phyloP scores from a whole-genome alignment of 805 yeast species.

The Yarrowia phangngaensis region DNA sequence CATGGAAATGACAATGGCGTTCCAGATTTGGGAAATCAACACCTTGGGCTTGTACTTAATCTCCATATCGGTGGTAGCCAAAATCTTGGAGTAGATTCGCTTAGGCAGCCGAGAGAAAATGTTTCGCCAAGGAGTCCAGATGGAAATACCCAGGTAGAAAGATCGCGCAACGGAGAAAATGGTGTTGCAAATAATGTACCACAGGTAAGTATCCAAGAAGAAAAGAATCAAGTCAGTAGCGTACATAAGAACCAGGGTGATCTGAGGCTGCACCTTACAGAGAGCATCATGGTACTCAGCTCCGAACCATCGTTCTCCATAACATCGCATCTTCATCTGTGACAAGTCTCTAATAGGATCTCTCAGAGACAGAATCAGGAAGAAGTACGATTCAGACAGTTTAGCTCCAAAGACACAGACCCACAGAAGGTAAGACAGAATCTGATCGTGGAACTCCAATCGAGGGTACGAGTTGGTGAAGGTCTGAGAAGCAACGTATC shows the following conservation, averaged over 20 bases:
- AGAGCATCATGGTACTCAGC: conserved; percentile 41
- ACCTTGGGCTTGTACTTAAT: conserved; percentile 98
- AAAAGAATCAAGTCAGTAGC: conserved; percentile 89
- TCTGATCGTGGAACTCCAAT: conserved; percentile 84
- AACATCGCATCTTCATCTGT: conserved; percentile 84
- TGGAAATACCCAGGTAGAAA: conserved; percentile 97
- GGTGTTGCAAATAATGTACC: conserved; percentile 96
- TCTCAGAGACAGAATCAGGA: conserved; percentile 80
- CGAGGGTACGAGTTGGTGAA: conserved; percentile 88
- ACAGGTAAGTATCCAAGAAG: conserved; percentile 97
- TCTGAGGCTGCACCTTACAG: conserved; percentile 82
- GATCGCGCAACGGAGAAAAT: conserved; percentile 96
- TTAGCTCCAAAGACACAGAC: conserved; percentile 82
- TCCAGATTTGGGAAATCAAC: conserved; percentile 97
- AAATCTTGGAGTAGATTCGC: conserved; percentile 95
- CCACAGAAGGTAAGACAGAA: conserved; percentile 95
- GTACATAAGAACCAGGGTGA: conserved; percentile 88
- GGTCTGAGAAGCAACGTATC: conserved; percentile 87
- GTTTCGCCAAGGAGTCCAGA: conserved; percentile 99
- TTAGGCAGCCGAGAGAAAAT: conserved; percentile 96
- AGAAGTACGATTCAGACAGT: conserved; percentile 84
- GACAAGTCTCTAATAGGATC: conserved; percentile 93
- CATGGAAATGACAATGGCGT: conserved; percentile 98
- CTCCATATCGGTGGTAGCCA: conserved; percentile 99
- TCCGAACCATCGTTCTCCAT: conserved; percentile 91